Evolutionary conservation across 2,329 filamentous ascomycete species (phyloP).

Genomic region (Scedosporium boydii): DNA sequence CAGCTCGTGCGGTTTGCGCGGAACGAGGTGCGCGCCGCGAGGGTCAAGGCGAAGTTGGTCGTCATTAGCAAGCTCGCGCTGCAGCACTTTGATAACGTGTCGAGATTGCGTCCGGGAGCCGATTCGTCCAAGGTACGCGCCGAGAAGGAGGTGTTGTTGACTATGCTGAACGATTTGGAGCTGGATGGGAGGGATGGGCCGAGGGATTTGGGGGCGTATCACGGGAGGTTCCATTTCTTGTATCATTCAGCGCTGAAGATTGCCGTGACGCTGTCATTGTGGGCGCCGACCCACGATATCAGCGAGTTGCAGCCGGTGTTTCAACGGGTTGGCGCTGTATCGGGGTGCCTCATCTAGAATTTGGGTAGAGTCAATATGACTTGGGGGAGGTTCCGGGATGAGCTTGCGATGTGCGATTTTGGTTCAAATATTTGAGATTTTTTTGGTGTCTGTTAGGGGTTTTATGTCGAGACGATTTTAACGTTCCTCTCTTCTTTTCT

Average conservation of each 20-base stretch:
- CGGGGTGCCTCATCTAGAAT: neutral
- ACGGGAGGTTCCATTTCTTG: constrained; percentile 3
- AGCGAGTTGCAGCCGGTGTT: neutral
- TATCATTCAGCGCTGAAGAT: neutral
- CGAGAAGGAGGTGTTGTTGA: neutral
- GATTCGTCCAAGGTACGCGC: neutral
- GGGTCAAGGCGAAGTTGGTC: neutral
- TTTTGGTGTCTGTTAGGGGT: too few relatives aligned
- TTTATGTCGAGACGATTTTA: neutral
- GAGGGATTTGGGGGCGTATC: neutral
- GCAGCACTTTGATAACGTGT: constrained; percentile 5
- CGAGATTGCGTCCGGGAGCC: neutral
- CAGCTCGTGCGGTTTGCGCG: neutral
- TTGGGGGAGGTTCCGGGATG: neutral
- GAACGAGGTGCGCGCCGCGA: constrained; percentile 1
- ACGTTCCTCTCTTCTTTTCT: neutral
- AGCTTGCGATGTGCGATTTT: too few relatives aligned
- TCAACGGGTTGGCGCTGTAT: neutral
- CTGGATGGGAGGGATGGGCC: neutral
- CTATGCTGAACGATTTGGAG: neutral
- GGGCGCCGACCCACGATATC: neutral
- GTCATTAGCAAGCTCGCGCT: neutral
- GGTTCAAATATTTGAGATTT: too few relatives aligned
- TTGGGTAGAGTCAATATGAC: too few relatives aligned
- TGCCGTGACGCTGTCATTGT: neutral